Evolutionary conservation across 345 rosid genomes (phyloP).

Genomic region (Aegle marmelos): DNA sequence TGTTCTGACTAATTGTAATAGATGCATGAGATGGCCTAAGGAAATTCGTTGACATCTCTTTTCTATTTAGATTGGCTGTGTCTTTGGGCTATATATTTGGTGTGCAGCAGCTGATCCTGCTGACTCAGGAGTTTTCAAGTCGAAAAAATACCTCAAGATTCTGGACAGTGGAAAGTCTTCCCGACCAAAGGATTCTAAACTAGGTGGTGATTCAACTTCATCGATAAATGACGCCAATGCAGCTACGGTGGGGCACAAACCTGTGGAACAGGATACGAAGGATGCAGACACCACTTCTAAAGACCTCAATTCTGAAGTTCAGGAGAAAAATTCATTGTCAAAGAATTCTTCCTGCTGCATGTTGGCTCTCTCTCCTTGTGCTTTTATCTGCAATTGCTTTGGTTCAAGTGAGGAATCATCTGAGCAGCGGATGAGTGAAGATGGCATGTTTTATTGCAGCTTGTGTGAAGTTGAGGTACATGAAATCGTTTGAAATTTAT

Average conservation of each 20-base stretch:
- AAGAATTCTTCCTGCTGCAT: slow-evolving; percentile 40
- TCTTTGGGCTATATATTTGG: slow-evolving; percentile 76
- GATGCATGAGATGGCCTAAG: not conserved
- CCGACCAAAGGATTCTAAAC: slow-evolving; percentile 49
- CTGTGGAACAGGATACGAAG: slow-evolving; percentile 36
- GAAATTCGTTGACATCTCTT: slow-evolving; percentile 10
- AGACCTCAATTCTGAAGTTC: slow-evolving; percentile 27
- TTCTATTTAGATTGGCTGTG: slow-evolving; percentile 57
- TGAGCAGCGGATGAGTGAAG: slow-evolving; percentile 75
- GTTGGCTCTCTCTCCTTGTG: slow-evolving; percentile 62
- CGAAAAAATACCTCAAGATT: slow-evolving; percentile 72
- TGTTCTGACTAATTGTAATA: not conserved
- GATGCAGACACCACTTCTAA: slow-evolving; percentile 34
- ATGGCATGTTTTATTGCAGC: slow-evolving; percentile 97
- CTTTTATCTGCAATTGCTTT: slow-evolving; percentile 54
- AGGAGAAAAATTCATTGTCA: slow-evolving; percentile 35
- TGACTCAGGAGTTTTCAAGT: slow-evolving; percentile 72
- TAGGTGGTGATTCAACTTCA: slow-evolving; percentile 59
- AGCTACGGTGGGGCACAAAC: slow-evolving; percentile 47
- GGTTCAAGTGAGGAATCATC: slow-evolving; percentile 55
- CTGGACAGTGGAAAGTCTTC: slow-evolving; percentile 46
- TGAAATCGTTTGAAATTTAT: slow-evolving; percentile 16
- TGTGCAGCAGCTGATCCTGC: slow-evolving; percentile 93
- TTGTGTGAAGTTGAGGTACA: slow-evolving; percentile 96
- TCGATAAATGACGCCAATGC: slow-evolving; percentile 46